Evolutionary conservation across 208 protist species (phyloP), one percentile per base, ranked within the genome.

Genomic region (Trypanosoma avium): DNA sequence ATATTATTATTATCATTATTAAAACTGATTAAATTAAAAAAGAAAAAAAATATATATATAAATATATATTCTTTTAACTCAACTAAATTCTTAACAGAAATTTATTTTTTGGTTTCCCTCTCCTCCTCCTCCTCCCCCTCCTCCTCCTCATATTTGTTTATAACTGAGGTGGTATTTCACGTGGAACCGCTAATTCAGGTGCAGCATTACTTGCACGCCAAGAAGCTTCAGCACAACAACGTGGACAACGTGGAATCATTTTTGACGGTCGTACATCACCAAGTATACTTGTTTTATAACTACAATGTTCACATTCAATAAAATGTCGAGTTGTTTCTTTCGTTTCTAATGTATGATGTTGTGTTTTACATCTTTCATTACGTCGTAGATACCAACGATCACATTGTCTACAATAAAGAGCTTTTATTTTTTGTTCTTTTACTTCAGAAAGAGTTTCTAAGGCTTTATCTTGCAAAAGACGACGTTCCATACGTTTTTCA

Each of bases 281-380:
- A 30, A 94, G 64, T 15, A 91, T 53, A 43, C 75, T 84, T 9
- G 81, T 91, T 64, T 88, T 91, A 74, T 91, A 89, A 27, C 49
- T 35, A 70, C 88, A 94, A 57, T 85, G 74, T 43, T 82, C 75
- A 64, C 88, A 94, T 64, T 83, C 69, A 64, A 90, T 80, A 59
- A 82, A 91, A 61, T 76, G 78, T 53, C 84, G 78, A 40, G 75
- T 61, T 13, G 88, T 84, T 19, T 72, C 40, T 33, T 59, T 71
- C 49, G 65, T 35, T 70, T 87, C 76, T 4, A 81, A 40, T 9
- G 67, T 67, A 70, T 94, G 88, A 26, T 76, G 66, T 32, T 72
- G 70, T 55, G 71, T 69, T 29, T 75, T 63, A 30, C 88, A 94
- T 5, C 67, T 63, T 10, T 79, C 79, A 13, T 84, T 84, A 22